Conservation (phyloP, 2,329 filamentous ascomycete genomes). For the Colletotrichum sublineola region DNA sequence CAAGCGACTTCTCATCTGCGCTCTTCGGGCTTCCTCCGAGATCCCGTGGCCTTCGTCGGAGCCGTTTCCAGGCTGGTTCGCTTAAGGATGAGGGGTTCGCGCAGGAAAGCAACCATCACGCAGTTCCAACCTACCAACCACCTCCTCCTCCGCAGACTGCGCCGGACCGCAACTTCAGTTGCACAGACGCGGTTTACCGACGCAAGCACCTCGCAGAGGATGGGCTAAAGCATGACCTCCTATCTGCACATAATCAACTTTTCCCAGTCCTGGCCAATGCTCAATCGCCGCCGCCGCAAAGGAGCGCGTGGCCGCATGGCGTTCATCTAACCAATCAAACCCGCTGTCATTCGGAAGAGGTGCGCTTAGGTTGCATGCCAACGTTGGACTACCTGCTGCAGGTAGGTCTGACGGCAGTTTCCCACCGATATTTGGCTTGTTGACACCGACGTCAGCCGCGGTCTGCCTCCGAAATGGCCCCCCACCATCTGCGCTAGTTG, state of each 20-base stretch:
- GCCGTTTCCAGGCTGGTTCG: not conserved
- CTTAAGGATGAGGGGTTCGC: slow-evolving; percentile 10
- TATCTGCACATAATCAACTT: slow-evolving; percentile 12
- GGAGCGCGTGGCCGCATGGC: slow-evolving; percentile 16
- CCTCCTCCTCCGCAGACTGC: not conserved
- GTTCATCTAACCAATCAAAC: slow-evolving; percentile 24
- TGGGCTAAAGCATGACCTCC: slow-evolving; percentile 4
- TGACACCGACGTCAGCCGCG: slow-evolving; percentile 1
- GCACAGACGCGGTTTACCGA: not conserved
- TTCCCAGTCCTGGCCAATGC: not conserved
- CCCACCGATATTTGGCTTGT: not conserved
- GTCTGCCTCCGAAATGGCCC: not conserved
- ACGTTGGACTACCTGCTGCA: slow-evolving; percentile 11
- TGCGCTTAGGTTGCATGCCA: slow-evolving; percentile 34
- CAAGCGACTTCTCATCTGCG: not conserved
- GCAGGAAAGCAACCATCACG: slow-evolving; percentile 5
- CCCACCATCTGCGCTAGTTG: not conserved
- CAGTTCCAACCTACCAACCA: slow-evolving; percentile 7
- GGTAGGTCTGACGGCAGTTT: slow-evolving; percentile 10
- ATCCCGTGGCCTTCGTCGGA: not conserved
- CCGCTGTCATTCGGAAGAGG: not conserved
- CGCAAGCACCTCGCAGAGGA: slow-evolving; percentile 1
- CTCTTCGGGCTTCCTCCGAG: not conserved
- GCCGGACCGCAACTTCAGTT: slow-evolving; percentile 2
- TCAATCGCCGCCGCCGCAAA: slow-evolving; percentile 9